Evolutionary conservation across 140 eudicot genomes (phyloP), one percentile per base, ranked within the genome.

Genomic region (Oenanthe javanica): DNA sequence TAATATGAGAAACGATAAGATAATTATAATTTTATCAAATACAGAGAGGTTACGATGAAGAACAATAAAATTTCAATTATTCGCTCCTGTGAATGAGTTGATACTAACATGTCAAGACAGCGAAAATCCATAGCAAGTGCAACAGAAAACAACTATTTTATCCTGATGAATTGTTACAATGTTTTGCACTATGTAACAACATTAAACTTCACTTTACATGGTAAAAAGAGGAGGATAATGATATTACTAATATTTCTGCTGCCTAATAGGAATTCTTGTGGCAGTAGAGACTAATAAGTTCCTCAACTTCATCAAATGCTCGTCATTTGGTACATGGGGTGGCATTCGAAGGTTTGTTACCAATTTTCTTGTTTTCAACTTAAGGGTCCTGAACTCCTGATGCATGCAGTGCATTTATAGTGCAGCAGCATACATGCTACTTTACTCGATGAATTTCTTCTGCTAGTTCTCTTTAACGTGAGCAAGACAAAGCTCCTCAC

Each of bases 321-420:
- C 94, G 83, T 94, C 97, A 79, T 90, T 91, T 83, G 96, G 89
- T 78, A 92, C 87, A 86, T 87, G 89, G 61, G 92, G 97, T 76
- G 88, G 85, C 84, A 92, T 86, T 72, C 97, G 91, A 83, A 94
- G 98, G 82, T 91, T 84, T 67, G 96, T 94, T 80, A 94, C 83
- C 85, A 92, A 79, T 79, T 2, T 42, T 91, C 98, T 80, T 87
- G 90, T 79, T 91, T 96, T 92, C 97, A 91, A 84, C 93, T 91
- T 83, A 92, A 86, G 49, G 96, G 97, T 80, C 98, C 98, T 64
- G 97, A 91, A 93, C 96, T 80, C 98, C 98, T 64, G 97, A 91
- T 81, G 97, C 98, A 88, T 89, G 90, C 77, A 91, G 90, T 66
- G 96, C 98, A 86, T 80, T 88, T 47, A 92, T 77, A 31, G 91